Percentiles rank a stretch among this genome's conserved stretches.
phyloP scores from a whole-genome alignment of 805 yeast genomes.

The Geotrichum ghanense region DNA sequence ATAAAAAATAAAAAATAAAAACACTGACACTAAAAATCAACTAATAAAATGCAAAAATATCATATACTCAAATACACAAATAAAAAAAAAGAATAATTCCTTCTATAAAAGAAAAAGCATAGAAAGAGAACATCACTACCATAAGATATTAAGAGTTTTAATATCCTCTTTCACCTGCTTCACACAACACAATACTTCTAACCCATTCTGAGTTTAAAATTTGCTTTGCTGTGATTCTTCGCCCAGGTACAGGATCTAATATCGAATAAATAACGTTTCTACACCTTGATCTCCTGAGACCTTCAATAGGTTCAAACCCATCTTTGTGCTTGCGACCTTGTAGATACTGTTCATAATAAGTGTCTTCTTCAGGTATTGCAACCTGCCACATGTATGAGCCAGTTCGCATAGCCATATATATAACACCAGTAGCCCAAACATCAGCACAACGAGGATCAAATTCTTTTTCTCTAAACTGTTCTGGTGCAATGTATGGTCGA shows the following conservation, averaged over 20 bases:
- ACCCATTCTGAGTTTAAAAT: slow-evolving; percentile 94
- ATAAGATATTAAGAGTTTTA: too few species aligned
- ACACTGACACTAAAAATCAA: too few species aligned
- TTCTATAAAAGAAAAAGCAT: too few species aligned
- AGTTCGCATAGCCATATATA: slow-evolving; percentile 71
- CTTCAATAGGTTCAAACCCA: slow-evolving; percentile 89
- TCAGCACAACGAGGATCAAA: slow-evolving; percentile 77
- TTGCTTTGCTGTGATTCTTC: slow-evolving; percentile 83
- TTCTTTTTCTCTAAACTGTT: slow-evolving; percentile 48
- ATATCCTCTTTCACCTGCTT: slow-evolving; percentile 41
- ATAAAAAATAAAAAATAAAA: too few species aligned
- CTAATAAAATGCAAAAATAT: too few species aligned
- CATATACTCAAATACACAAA: too few species aligned
- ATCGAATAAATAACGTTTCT: slow-evolving; percentile 89
- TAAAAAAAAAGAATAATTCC: too few species aligned
- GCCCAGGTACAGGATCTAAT: slow-evolving; percentile 78
- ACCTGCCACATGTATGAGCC: slow-evolving; percentile 89
- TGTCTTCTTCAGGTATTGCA: slow-evolving; percentile 67
- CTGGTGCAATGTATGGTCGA: slow-evolving; percentile 88
- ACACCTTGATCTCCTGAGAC: slow-evolving; percentile 74
- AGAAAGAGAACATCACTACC: too few species aligned
- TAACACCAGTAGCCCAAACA: slow-evolving; percentile 80
- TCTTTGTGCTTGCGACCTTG: slow-evolving; percentile 67
- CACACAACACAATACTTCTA: slow-evolving; percentile 71
- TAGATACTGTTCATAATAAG: slow-evolving; percentile 64